A percentile compares a stretch with the other conserved stretches of the same genome.
phyloP scores from a whole-genome alignment of 1,139 yeast genomes.

The Candida labiduridarum region DNA sequence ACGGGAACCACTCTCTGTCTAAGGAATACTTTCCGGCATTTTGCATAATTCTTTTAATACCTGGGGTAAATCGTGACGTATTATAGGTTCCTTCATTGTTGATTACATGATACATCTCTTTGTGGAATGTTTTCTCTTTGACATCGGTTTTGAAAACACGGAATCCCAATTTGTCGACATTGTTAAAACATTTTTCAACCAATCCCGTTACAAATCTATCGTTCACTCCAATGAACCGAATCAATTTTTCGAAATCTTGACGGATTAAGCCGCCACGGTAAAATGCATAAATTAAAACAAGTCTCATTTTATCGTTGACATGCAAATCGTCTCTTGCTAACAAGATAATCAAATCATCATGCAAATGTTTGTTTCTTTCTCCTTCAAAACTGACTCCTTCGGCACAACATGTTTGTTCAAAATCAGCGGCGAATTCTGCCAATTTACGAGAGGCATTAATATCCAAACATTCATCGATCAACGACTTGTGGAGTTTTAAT shows the following conservation, averaged over 20 bases:
- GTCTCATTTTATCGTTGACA: slow-evolving; percentile 69
- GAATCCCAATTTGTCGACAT: slow-evolving; percentile 68
- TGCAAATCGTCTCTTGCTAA: slow-evolving; percentile 56
- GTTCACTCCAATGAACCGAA: slow-evolving; percentile 66
- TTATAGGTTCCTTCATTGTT: slow-evolving; percentile 68
- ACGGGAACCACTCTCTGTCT: slow-evolving; percentile 68
- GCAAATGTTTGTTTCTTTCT: slow-evolving; percentile 60
- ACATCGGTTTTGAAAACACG: slow-evolving; percentile 57
- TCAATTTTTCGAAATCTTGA: slow-evolving; percentile 70
- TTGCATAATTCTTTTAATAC: slow-evolving; percentile 60
- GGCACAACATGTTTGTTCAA: slow-evolving; percentile 76
- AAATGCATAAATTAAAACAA: slow-evolving; percentile 75
- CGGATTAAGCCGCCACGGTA: slow-evolving; percentile 85
- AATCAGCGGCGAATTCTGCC: slow-evolving; percentile 64
- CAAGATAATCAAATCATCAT: slow-evolving; percentile 64
- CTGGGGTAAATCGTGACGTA: slow-evolving; percentile 79
- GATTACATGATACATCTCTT: slow-evolving; percentile 61
- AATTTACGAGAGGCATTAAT: slow-evolving; percentile 54
- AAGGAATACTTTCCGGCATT: slow-evolving; percentile 49
- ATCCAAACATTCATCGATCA: slow-evolving; percentile 60
- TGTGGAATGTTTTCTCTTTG: slow-evolving; percentile 40
- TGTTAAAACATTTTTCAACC: slow-evolving; percentile 55
- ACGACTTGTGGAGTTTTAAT: slow-evolving; percentile 58
- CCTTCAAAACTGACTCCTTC: slow-evolving; percentile 77
- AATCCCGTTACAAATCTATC: slow-evolving; percentile 56